Evolutionary conservation across 345 rosid species (phyloP), one percentile per base, ranked within the genome.

Genomic region (Syzygium aromaticum): DNA sequence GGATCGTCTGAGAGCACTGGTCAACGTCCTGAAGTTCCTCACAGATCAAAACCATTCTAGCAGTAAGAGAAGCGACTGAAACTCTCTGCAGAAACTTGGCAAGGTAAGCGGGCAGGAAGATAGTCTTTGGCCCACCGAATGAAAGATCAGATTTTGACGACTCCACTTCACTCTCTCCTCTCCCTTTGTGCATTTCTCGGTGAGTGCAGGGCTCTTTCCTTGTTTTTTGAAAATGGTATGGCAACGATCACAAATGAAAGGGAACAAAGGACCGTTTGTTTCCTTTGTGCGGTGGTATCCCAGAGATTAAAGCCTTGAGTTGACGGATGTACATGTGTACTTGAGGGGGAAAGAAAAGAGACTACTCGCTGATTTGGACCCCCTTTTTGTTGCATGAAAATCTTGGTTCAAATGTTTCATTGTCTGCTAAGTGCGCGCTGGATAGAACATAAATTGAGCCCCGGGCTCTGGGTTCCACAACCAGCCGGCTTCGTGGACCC

Each of bases 1-100:
- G 98, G 98, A 96, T 86, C 94, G 98, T 23, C 87, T 96, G 86
- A 92, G 95, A 89, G 97, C 99, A 27, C 85, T 95, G 85, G 93
- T 94, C 87, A 94, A 92, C 77, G 96, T 94, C 84, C 80, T 95
- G 90, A 96, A 98, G 95, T 86, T 95, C 52, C 87, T 95, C 17
- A 86, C 96, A 2, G 99, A 96, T 86, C 97, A 96, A 80, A 92
- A 90, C 86, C 54, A 92, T 54, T 90, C 90, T 38, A 85, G 88
- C 59, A 84, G 86, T 91, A 88, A 91, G 90, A 93, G 86, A 91
- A 90, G 88, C 64, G 96, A 94, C 88, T 97, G 89, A 92, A 88
- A 59, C 28, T 3, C 64, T 57, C 15, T 11, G 28, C 64, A 38
- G 2, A 67, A 67, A 67, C 78, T 10, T 73, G 82, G 82, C 49